Percentiles rank a stretch among this genome's conserved stretches.
Evolutionary conservation across 163 green algal genomes (phyloP).

Genomic region (Chlorella variabilis): DNA sequence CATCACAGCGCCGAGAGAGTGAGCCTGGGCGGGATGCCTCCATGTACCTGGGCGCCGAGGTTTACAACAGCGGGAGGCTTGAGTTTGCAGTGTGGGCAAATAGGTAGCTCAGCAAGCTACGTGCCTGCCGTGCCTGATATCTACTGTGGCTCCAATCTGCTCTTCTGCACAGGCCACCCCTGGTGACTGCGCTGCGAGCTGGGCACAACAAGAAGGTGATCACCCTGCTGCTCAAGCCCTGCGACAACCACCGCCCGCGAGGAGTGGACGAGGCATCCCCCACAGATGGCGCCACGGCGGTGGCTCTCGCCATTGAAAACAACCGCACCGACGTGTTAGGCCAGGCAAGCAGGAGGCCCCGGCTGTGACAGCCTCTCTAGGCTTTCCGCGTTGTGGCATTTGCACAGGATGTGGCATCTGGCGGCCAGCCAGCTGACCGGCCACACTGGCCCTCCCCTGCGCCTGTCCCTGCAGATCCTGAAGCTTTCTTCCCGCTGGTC

Average conservation of each 20-base stretch:
- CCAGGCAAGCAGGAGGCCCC: not conserved
- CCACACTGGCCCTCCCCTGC: not conserved
- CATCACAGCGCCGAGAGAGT: constrained; percentile 10
- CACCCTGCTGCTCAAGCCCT: constrained; percentile 1
- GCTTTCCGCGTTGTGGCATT: not conserved
- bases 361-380: not conserved
- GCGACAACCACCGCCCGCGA: not conserved
- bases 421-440: not conserved
- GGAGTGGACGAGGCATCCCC: constrained; percentile 27
- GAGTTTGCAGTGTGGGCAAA: too few relatives aligned
- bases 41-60: too few relatives aligned
- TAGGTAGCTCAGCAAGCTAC: too few relatives aligned
- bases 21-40: not conserved
- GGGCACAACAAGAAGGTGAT: not conserved
- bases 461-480: not conserved
- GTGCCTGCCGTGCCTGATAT: not conserved
- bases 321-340: not conserved
- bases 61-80: too few relatives aligned
- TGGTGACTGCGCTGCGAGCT: constrained; percentile 8
- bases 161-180: not conserved
- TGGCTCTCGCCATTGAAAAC: not conserved
- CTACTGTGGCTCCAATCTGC: too few relatives aligned
- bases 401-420: too few relatives aligned
- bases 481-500: constrained; percentile 16
- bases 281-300: not conserved